phyloP scores from a whole-genome alignment of 768 basidiomycete species.

The Suillus brevipes region DNA sequence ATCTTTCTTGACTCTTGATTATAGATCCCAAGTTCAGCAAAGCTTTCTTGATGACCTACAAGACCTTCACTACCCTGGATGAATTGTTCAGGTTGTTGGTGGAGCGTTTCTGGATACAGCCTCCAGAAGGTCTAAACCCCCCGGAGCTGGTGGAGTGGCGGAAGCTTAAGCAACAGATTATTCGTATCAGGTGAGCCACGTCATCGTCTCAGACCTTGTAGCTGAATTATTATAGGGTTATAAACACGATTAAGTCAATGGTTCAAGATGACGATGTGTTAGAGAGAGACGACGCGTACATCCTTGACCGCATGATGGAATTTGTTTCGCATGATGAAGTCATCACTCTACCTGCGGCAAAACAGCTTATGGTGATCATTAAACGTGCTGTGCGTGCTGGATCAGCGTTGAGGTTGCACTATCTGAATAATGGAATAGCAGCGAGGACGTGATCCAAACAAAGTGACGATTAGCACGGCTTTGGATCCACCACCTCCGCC shows the following conservation, averaged over 20 bases:
- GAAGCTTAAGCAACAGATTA: constrained; percentile 55
- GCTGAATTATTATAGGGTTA: constrained; percentile 41
- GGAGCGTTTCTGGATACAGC: constrained; percentile 55
- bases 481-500: constrained; percentile 50
- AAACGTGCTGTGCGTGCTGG: constrained; percentile 47
- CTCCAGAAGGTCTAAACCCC: constrained; percentile 45
- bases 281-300: constrained; percentile 52
- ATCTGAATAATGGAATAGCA: constrained; percentile 13
- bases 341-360: constrained; percentile 43
- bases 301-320: constrained; percentile 52
- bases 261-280: constrained; percentile 54
- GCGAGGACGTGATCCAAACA: constrained; percentile 35
- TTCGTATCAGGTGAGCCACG: constrained; percentile 54
- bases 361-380: constrained; percentile 48
- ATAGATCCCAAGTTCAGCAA: constrained; percentile 56
- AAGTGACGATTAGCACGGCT: constrained; percentile 36
- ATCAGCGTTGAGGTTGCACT: background rate
- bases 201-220: background rate
- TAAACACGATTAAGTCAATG: constrained; percentile 65
- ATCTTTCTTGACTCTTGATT: constrained; percentile 8
- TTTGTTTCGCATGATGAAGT: constrained; percentile 50
- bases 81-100: constrained; percentile 56
- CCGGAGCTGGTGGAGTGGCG: constrained; percentile 56
- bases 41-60: constrained; percentile 71
- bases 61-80: constrained; percentile 59